A percentile compares a stretch with the other conserved stretches of the same genome.
Conservation (phyloP, 192 early-diverging fungal species). For the Bifiguratus adelaidae region DNA sequence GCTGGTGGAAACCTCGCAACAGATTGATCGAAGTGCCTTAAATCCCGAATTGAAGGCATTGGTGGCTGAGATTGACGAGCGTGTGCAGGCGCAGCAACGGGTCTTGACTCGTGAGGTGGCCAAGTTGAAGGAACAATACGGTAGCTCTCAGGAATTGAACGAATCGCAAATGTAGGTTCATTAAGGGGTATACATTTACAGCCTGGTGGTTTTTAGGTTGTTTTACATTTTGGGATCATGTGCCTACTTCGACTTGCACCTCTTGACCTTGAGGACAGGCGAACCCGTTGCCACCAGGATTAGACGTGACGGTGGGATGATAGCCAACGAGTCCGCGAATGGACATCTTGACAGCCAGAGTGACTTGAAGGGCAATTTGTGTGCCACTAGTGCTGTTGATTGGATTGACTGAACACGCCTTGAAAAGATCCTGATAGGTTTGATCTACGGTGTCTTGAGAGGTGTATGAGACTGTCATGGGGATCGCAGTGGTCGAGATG, state of each 20-base stretch:
- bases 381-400: conserved; percentile 1
- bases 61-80: conserved; percentile 44
- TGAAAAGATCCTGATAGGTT: conserved; percentile 9
- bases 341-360: conserved; percentile 10
- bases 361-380: conserved; percentile 7
- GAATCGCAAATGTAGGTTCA: no score
- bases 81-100: conserved; percentile 50
- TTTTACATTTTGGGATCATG: no score
- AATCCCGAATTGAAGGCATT: conserved; percentile 42
- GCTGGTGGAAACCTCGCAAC: conserved; percentile 43
- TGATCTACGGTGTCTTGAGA: conserved; percentile 7
- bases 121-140: conserved; percentile 24
- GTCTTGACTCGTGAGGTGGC: conserved; percentile 57
- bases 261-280: no score
- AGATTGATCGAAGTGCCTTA: conserved; percentile 44
- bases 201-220: no score
- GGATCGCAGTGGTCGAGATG: conserved; percentile 6
- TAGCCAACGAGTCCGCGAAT: conserved; percentile 16
- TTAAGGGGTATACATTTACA: no score
- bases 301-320: conserved; percentile 16
- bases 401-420: conserved; percentile 9
- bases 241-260: no score
- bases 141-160: conserved; percentile 3
- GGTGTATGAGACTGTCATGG: conserved; percentile 9
- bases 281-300: conserved; percentile 17